phyloP scores from a whole-genome alignment of 345 rosid genomes.

The Raphanus raphanistrum region DNA sequence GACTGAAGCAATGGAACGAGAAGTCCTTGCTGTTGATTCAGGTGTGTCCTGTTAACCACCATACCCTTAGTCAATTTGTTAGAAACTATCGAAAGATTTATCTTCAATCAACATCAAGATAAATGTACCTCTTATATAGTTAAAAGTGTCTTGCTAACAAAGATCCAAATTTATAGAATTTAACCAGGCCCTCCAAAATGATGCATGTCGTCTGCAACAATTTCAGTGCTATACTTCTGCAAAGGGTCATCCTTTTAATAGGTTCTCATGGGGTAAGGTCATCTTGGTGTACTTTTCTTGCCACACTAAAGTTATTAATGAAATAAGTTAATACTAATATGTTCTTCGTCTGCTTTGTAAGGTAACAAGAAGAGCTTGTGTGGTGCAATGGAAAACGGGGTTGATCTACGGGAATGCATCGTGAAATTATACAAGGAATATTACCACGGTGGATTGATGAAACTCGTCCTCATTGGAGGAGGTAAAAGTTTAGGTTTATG shows the following conservation, averaged over 20 bases:
- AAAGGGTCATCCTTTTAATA: constrained; percentile 70
- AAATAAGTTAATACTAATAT: constrained; percentile 3
- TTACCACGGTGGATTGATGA: constrained; percentile 92
- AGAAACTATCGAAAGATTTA: neutral
- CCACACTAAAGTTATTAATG: constrained; percentile 25
- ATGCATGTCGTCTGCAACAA: constrained; percentile 91
- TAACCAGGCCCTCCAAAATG: constrained; percentile 92
- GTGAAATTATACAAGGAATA: constrained; percentile 61
- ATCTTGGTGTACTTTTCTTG: constrained; percentile 20
- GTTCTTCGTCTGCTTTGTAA: constrained; percentile 41
- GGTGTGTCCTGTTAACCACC: constrained; percentile 46
- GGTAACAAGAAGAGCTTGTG: constrained; percentile 92
- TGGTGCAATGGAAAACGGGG: constrained; percentile 83
- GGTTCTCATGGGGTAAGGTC: constrained; percentile 86
- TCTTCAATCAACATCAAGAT: constrained; percentile 7
- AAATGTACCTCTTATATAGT: neutral
- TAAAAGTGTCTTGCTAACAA: constrained; percentile 19
- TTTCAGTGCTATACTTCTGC: constrained; percentile 84
- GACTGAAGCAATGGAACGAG: constrained; percentile 93
- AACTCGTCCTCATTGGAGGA: constrained; percentile 95
- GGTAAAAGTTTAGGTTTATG: constrained; percentile 49
- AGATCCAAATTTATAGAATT: constrained; percentile 56
- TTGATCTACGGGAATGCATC: constrained; percentile 76
- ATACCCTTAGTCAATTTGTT: neutral
- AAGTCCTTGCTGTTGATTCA: constrained; percentile 96